These are phyloP conservation scores for Pseudofabraea citricarpa DNA, from an alignment of 2,329 filamentous ascomycete genomes.

Conservation along the genomic window DNA sequence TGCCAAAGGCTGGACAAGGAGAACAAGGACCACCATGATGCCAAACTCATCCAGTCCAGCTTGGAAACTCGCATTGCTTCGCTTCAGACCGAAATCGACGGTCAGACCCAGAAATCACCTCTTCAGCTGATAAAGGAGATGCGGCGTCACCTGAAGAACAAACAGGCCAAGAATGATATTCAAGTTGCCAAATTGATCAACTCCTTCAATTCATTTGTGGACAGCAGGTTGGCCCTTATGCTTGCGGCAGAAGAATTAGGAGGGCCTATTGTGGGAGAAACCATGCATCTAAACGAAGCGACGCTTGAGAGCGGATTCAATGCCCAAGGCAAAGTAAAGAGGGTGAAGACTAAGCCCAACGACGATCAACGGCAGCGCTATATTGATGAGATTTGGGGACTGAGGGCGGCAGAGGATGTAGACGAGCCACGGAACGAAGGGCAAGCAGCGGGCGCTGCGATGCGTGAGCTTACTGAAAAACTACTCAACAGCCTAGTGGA, in stretches of 20 bases:
- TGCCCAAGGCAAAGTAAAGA: constrained; percentile 51
- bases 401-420: constrained; percentile 27
- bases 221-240: constrained; percentile 66
- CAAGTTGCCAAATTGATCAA: constrained; percentile 58
- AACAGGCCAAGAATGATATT: constrained; percentile 54
- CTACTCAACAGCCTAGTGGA: constrained; percentile 55
- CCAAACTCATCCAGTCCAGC: constrained; percentile 48
- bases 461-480: constrained; percentile 55
- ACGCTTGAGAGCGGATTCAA: constrained; percentile 57
- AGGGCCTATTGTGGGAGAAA: constrained; percentile 74
- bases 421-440: constrained; percentile 36
- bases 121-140: constrained; percentile 59
- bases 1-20: constrained; percentile 46
- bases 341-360: constrained; percentile 36
- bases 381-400: constrained; percentile 59
- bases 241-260: constrained; percentile 80
- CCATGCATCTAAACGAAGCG: constrained; percentile 59
- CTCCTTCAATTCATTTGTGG: constrained; percentile 65
- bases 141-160: constrained; percentile 53
- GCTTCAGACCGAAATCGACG: constrained; percentile 52
- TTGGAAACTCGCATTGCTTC: constrained; percentile 53
- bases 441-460: constrained; percentile 47
- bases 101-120: constrained; percentile 52
- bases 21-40: constrained; percentile 46
- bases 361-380: constrained; percentile 51